Evolutionary conservation across 352 stramenopile genomes (phyloP), one percentile per base, ranked within the genome.

Genomic region (Phytophthora idaei): DNA sequence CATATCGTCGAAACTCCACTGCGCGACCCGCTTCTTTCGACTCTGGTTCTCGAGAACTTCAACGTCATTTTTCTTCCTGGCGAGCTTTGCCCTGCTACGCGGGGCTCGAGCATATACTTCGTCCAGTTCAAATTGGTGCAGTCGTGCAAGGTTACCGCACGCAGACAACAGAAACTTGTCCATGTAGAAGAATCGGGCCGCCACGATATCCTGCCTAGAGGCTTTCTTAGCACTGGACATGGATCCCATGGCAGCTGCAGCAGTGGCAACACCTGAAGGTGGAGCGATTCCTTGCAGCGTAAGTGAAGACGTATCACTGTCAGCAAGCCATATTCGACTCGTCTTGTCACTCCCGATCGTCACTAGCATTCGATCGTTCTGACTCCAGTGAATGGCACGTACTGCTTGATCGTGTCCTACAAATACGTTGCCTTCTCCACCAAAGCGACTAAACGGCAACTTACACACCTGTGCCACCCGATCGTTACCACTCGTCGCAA

Each of bases 101-200:
- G 59, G 59, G 9, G 77, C 65, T 27, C 71, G 74, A 45, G 81
- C 80, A 32, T 78, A 79, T 21, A 76, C 57, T 60, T 89, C 81
- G 32, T 92, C 81, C 62, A 94, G 64, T 39, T 93, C 77, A 52
- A 90, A 94, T 56, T 92, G 83, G 44, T 94, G 79, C 41, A 96
- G 57, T 27, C 83, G 81, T 25, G 90, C 55, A 31, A 74, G 49
- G 52, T 89, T 93, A 4, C 84, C 87, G 36, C 71, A 85, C 21
- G 83, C 82, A 10, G 85, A 87, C 6, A 94, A 56, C 28, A 95
- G 61, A 52, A 96, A 96, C 65, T 92, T 92, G 72, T 96, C 89
- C 84, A 95, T 90, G 68, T 94, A 95, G 59, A 94, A 96, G 56
- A 96, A 96, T 27, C 69, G 62, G 15, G 83, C 80, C 60, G 92